Conservation (phyloP, 2,329 filamentous ascomycete species). For the Penicillium sp. region DNA sequence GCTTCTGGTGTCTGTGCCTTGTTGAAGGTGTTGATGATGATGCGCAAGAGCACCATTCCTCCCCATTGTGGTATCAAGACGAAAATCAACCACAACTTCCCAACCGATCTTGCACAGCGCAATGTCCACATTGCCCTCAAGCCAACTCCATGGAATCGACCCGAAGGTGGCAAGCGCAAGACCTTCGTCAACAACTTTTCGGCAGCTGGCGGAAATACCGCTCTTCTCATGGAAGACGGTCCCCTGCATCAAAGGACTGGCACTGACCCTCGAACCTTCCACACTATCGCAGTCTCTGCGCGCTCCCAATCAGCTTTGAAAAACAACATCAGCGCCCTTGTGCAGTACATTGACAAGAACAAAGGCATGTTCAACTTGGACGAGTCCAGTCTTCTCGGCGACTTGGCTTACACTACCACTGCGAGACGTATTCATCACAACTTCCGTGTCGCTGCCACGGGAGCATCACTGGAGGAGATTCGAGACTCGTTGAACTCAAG, state of each 20-base stretch:
- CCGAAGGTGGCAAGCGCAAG: slow-evolving; percentile 30
- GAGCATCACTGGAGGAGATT: slow-evolving; percentile 19
- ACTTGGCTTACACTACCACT: slow-evolving; percentile 62
- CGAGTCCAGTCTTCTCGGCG: slow-evolving; percentile 45
- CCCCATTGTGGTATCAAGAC: slow-evolving; percentile 35
- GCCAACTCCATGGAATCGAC: slow-evolving; percentile 33
- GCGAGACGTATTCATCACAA: slow-evolving; percentile 47
- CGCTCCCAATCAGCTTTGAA: slow-evolving; percentile 46
- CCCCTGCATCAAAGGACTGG: slow-evolving; percentile 20
- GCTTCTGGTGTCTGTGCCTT: slow-evolving; percentile 48
- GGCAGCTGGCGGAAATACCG: slow-evolving; percentile 66
- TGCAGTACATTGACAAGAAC: slow-evolving; percentile 51
- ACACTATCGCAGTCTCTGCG: slow-evolving; percentile 56
- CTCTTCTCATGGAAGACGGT: slow-evolving; percentile 58
- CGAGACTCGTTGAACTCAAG: slow-evolving; percentile 13
- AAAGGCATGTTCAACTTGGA: slow-evolving; percentile 28
- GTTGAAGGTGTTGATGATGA: slow-evolving; percentile 36
- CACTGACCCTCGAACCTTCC: slow-evolving; percentile 49
- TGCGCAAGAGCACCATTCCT: slow-evolving; percentile 30
- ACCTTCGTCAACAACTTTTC: slow-evolving; percentile 62
- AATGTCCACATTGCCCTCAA: slow-evolving; percentile 45
- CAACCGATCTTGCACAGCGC: slow-evolving; percentile 38
- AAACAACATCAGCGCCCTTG: slow-evolving; percentile 52
- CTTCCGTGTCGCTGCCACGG: slow-evolving; percentile 23
- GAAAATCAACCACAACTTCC: slow-evolving; percentile 43